Base-by-base conservation (phyloP, 2,329 filamentous ascomycete species). In the Lecanicillium sp. region DNA sequence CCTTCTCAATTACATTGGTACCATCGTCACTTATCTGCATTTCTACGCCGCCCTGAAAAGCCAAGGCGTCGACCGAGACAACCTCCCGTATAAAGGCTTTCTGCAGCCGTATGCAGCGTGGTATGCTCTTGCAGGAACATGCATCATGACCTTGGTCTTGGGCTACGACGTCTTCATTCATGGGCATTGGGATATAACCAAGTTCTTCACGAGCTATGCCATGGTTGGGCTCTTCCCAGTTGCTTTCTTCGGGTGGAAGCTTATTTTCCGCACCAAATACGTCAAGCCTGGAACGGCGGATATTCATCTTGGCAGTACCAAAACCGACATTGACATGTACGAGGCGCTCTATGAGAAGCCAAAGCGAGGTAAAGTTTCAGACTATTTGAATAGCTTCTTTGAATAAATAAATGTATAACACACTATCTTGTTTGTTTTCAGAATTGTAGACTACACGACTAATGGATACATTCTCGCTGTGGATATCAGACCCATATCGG, bases 41-140 rank as follows among this genome's bases (percentile, higher is more conserved):
- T 82, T 81, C 65, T 74, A 78, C 21, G 61, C 67, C 2, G 78
- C 67, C 1, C 60, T 81, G 40, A 63, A 67, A 44, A 58, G 58
- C 5, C 78, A 81, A 54, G 71, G 71, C 6, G 68, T 77, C 14
- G 67, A 73, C 45, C 68, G 32, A 71, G 74, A 23, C 71, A 79
- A 50, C 64, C 66, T 81, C 2, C 77, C 78, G 0, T 82, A 76
- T 62, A 74, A 70, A 51, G 81, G 81, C 55, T 79, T 73, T 72
- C 78, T 77, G 0, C 80, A 81, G 53, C 79, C 78, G 0, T 74
- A 67, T 48, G 76, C 77, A 0, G 77, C 78, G 0, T 69, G 73
- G 51, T 54, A 75, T 11, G 71, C 69, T 2, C 66, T 81, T 6
- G 46, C 71, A 1, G 62, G 80, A 10, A 79, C 79, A 52, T 63